Evolutionary conservation across 148 eudicot genomes (phyloP), one percentile per base, ranked within the genome.

Genomic region (Hydrangea macrophylla): DNA sequence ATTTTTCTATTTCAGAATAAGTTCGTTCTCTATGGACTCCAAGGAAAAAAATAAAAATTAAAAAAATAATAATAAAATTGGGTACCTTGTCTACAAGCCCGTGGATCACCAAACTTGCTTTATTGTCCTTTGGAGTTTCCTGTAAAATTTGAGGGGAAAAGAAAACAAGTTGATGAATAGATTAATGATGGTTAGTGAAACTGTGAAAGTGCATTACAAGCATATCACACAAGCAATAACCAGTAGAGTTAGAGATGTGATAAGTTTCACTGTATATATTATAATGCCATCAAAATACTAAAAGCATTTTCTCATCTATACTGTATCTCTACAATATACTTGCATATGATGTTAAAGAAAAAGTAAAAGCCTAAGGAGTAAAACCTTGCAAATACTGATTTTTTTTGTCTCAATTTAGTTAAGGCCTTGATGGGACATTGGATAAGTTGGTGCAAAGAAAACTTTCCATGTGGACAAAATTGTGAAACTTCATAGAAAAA

Each of bases 71-170:
- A 48, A 48, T 15, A 48, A 48, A 11, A n/a, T 42, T n/a, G 65
- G 61, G 33, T 78, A 92, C 98, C 98, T 90, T 83, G 74, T 92
- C 98, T 24, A 92, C 96, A 75, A 82, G 82, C 65, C 90, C 96
- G 70, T 84, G 98, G 67, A 92, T 88, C 75, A 92, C 92, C 79
- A 92, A 66, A 71, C 79, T 80, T 75, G 96, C 98, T 69, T 92
- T 84, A 78, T 88, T 84, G 83, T 92, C 98, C 78, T 92, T 92
- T 0, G 98, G 96, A 70, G 98, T 92, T 84, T 90, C 69, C 98
- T 92, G 86, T 32, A 80, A 63, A 63, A 65, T 61, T n/a, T 48
- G 60, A 54, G 36, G 51, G 61, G n/a, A n/a, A n/a, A n/a, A n/a
- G 65, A 37, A 13, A 36, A 66, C 30, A 26, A 32, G 24, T 24